Conservation (phyloP, 345 rosid genomes). For the Durio zibethinus region DNA sequence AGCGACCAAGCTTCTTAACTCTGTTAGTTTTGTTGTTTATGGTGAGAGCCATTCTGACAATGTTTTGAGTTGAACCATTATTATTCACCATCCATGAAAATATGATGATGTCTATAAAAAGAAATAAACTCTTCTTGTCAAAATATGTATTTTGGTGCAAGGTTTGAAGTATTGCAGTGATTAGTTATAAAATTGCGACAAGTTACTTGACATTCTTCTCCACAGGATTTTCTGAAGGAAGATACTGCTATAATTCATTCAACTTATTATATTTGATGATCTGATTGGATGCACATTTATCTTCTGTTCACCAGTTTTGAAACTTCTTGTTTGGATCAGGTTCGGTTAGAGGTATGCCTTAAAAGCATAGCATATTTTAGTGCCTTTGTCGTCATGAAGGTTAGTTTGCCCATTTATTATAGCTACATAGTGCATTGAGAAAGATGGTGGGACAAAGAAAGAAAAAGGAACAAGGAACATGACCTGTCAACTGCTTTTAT, state of each 20-base stretch:
- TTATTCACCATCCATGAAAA: neutral
- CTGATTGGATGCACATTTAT: slow-evolving; percentile 59
- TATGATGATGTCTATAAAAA: neutral
- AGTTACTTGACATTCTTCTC: slow-evolving; percentile 68
- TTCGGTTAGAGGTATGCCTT: slow-evolving; percentile 82
- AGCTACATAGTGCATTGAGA: slow-evolving; percentile 23
- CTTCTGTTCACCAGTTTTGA: slow-evolving; percentile 74
- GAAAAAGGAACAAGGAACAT: slow-evolving; percentile 15
- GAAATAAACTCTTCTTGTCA: slow-evolving; percentile 16
- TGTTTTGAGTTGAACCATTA: neutral
- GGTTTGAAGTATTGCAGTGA: slow-evolving; percentile 38
- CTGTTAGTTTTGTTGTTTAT: neutral
- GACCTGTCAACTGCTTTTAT: slow-evolving; percentile 19
- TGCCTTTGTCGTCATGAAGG: slow-evolving; percentile 56
- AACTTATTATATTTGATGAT: slow-evolving; percentile 69
- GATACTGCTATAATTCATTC: slow-evolving; percentile 73
- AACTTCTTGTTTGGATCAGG: slow-evolving; percentile 79
- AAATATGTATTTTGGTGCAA: slow-evolving; percentile 30
- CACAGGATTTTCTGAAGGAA: slow-evolving; percentile 84
- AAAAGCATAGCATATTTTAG: slow-evolving; percentile 56
- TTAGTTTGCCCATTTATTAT: slow-evolving; percentile 51
- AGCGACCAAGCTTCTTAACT: neutral
- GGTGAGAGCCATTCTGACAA: slow-evolving; percentile 8
- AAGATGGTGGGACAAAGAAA: slow-evolving; percentile 9
- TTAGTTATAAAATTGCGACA: slow-evolving; percentile 60